Evolutionary conservation across 345 rosid genomes (phyloP), one percentile per base, ranked within the genome.

Genomic region (Rhodamnia argentea): DNA sequence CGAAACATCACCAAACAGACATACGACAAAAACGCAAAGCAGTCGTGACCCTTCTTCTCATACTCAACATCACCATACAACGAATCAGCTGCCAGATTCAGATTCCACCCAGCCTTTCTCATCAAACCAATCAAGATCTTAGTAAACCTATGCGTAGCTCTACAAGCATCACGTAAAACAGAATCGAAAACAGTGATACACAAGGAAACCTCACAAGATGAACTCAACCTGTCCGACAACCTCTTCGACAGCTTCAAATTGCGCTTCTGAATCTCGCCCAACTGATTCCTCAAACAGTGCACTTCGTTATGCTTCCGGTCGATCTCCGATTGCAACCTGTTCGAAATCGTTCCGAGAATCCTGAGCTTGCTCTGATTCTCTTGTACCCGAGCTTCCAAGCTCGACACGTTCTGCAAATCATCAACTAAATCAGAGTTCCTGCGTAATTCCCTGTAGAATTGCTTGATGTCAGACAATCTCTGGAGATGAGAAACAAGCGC

Each of bases 281-380:
- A 86, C 84, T 90, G 93, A 86, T 87, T 92, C 93, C 91, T 94
- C 89, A 94, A 89, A 32, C 87, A 87, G 70, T 86, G 88, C 54
- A 95, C 98, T 83, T 93, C 90, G 40, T 87, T 88, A 60, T 94
- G 98, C 86, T 94, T 94, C 10, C 88, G 89, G 88, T 97, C 99
- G 84, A 97, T 96, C 88, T 94, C 95, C 59, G 90, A 93, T 88
- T 97, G 99, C 86, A 96, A 90, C 56, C 96, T 93, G 85, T 95
- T 91, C 0, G 98, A 95, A 26, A 96, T 91, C 5, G 91, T 93
- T 86, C 89, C 96, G 57, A 97, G 86, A 75, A 94, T 91, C 82
- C 99, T 90, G 85, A 97, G 92, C 93, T 95, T 96, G 96, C 97
- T 96, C 87, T 97, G 99, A 88, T 97, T 96, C 91, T 97, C 99